Conservation (phyloP, 805 yeast species). For the Ogataea corticis region DNA sequence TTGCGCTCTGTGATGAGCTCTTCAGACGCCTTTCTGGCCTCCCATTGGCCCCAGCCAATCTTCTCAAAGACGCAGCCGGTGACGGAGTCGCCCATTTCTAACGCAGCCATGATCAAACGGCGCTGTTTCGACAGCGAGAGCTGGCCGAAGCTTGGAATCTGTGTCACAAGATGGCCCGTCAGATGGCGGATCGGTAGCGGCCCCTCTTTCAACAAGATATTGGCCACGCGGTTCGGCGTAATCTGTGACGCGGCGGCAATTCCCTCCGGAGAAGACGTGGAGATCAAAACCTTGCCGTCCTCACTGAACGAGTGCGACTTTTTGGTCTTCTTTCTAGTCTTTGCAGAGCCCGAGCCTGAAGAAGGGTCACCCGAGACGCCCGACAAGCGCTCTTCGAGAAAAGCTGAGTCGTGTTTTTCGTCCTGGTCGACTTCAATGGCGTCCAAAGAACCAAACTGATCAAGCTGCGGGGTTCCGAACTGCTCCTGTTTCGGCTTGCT, state of each 20-base stretch:
- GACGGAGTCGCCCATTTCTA: conserved; percentile 67
- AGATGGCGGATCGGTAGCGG: conserved; percentile 90
- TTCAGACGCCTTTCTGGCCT: conserved; percentile 52
- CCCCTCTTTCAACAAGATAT: conserved; percentile 67
- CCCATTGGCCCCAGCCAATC: conserved; percentile 99
- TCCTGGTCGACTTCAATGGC: conserved; percentile 4
- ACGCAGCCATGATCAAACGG: conserved; percentile 83
- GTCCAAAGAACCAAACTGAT: too few relatives aligned
- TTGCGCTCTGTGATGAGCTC: conserved; percentile 28
- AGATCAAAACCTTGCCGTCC: conserved; percentile 39
- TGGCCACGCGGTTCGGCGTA: conserved; percentile 76
- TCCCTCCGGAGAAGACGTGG: conserved; percentile 86
- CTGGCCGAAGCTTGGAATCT: conserved; percentile 77
- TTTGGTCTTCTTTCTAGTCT: conserved; percentile 19
- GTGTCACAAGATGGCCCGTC: conserved; percentile 71
- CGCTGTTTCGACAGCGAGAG: conserved; percentile 86
- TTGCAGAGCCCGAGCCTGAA: conserved; percentile 2
- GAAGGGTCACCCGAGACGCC: background rate
- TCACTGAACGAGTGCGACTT: conserved; percentile 15
- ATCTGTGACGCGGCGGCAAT: conserved; percentile 84
- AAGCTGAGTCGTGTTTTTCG: background rate
- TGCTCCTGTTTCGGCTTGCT: too few relatives aligned
- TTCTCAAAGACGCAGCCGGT: conserved; percentile 79
- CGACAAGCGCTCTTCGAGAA: background rate
- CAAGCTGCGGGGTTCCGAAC: too few relatives aligned